These are phyloP conservation scores for Telopea speciosissima DNA, from an alignment of 177 flowering plant genomes.

Conservation along the genomic window DNA sequence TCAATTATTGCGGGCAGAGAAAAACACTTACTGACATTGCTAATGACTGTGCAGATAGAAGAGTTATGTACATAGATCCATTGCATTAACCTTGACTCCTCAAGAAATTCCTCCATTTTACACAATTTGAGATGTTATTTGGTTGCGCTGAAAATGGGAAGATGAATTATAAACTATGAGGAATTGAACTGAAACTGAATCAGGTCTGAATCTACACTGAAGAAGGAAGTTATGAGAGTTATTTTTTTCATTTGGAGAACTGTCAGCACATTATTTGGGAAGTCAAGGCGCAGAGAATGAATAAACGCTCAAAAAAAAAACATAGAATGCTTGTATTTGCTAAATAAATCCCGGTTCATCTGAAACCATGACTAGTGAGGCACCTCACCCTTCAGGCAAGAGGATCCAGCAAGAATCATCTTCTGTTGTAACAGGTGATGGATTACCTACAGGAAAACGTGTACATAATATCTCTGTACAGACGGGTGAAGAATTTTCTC, in stretches of 20 bases:
- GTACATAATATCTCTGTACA: conserved; percentile 42
- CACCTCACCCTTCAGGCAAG: conserved; percentile 23
- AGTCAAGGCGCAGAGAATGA: conserved; percentile 3
- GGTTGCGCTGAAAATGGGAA: neutral
- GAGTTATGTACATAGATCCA: neutral
- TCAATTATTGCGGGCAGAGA: neutral
- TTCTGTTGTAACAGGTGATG: conserved; percentile 9
- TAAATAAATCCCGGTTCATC: neutral
- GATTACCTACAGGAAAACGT: conserved; percentile 12
- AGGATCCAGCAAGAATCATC: conserved; percentile 15
- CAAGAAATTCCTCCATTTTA: neutral
- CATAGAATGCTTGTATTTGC: neutral
- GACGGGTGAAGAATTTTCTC: conserved; percentile 69
- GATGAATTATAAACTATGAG: neutral
- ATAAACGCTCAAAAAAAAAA: conserved; percentile 4
- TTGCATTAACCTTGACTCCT: neutral
- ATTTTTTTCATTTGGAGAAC: neutral
- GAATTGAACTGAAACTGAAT: neutral
- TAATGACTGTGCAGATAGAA: neutral
- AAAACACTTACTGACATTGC: neutral
- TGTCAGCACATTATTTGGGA: neutral
- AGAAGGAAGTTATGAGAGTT: neutral
- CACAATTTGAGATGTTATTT: neutral
- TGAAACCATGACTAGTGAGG: conserved; percentile 31
- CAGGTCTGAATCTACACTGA: neutral